A percentile compares a stretch with the other conserved stretches of the same genome.
Conservation (phyloP, 192 early-diverging fungal genomes). For the Linnemannia schmuckeri region DNA sequence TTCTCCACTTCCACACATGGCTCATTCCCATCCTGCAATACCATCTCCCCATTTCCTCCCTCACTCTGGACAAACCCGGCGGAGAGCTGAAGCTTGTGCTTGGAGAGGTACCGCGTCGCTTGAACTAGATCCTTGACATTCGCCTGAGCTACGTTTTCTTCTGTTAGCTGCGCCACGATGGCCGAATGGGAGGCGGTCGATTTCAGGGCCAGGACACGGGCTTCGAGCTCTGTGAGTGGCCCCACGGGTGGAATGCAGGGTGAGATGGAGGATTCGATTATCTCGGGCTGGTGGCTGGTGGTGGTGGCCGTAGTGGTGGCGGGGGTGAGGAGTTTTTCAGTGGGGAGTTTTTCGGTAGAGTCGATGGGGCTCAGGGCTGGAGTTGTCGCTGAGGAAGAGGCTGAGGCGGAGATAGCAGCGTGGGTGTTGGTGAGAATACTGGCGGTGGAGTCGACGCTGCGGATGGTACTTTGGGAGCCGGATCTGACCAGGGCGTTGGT, state of each 20-base stretch:
- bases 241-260: not conserved
- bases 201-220: slow-evolving; percentile 15
- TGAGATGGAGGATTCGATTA: not conserved
- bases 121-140: slow-evolving; percentile 22
- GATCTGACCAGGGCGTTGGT: slow-evolving; percentile 3
- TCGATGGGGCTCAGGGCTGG: not conserved
- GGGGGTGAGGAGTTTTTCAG: not conserved
- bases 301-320: not conserved
- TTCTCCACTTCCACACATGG: slow-evolving; percentile 30
- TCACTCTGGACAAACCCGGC: not conserved
- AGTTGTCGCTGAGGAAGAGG: not conserved
- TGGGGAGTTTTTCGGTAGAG: not conserved
- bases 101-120: slow-evolving; percentile 31
- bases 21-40: slow-evolving; percentile 1
- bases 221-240: slow-evolving; percentile 11
- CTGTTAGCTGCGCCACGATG: not conserved
- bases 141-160: not conserved
- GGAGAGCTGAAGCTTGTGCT: not conserved
- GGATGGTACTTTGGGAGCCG: not conserved
- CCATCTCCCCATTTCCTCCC: not conserved
- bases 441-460: not conserved
- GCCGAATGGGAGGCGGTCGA: not conserved
- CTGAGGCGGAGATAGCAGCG: not conserved
- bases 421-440: not conserved
- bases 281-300: not conserved